phyloP scores from a whole-genome alignment of 2,329 filamentous ascomycete species.

The Xylariaceae sp. region DNA sequence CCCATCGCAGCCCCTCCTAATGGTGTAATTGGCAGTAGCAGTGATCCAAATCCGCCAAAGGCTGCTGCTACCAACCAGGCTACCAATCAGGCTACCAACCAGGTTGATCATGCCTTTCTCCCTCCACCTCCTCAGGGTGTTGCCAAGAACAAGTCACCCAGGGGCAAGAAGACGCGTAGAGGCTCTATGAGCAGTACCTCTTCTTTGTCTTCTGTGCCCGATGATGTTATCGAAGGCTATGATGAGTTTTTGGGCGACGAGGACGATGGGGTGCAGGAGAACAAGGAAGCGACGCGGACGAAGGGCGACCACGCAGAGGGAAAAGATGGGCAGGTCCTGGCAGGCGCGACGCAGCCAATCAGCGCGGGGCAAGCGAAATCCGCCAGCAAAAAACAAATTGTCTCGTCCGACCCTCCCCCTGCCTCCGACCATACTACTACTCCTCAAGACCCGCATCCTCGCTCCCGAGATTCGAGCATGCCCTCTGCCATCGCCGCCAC shows the following conservation, averaged over 20 bases:
- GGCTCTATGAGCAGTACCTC: slow-evolving; percentile 30
- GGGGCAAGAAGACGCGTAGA: slow-evolving; percentile 23
- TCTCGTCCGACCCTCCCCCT: slow-evolving; percentile 28
- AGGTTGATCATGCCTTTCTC: slow-evolving; percentile 6
- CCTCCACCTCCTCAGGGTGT: slow-evolving; percentile 7
- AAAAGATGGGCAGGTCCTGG: slow-evolving; percentile 30
- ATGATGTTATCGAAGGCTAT: slow-evolving; percentile 28
- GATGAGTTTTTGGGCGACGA: slow-evolving; percentile 27
- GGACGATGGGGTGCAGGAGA: slow-evolving; percentile 22
- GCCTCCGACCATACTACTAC: slow-evolving; percentile 24
- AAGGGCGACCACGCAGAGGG: slow-evolving; percentile 25
- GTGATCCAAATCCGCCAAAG: neutral
- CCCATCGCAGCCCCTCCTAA: too few relatives aligned
- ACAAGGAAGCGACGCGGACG: slow-evolving; percentile 23
- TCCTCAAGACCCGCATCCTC: slow-evolving; percentile 20
- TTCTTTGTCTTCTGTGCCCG: slow-evolving; percentile 30
- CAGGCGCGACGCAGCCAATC: slow-evolving; percentile 30
- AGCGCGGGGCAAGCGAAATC: slow-evolving; percentile 29
- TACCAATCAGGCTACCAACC: slow-evolving; percentile 9
- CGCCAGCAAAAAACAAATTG: slow-evolving; percentile 32
- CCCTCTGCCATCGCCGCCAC: slow-evolving; percentile 26
- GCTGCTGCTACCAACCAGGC: neutral
- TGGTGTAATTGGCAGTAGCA: too few relatives aligned
- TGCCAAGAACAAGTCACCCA: slow-evolving; percentile 16
- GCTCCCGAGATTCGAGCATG: slow-evolving; percentile 28